These are phyloP conservation scores for Lavandula angustifolia DNA, from an alignment of 257 asterid genomes.

Conservation along the genomic window DNA sequence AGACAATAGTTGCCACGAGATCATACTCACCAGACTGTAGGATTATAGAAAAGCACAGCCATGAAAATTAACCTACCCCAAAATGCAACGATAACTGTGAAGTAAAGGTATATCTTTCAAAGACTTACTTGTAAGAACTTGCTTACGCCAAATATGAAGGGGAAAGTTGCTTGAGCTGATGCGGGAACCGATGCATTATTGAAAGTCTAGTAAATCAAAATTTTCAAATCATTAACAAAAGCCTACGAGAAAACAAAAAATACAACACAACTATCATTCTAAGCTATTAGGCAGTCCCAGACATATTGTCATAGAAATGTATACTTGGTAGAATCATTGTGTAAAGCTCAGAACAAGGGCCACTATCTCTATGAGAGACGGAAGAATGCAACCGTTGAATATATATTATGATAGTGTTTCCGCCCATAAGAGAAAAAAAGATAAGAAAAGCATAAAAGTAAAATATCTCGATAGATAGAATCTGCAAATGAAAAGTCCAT, in stretches of 20 bases:
- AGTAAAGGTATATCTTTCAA: slow-evolving; percentile 5
- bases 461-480: too few species aligned
- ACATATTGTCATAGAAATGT: slow-evolving; percentile 1
- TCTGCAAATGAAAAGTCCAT: too few species aligned
- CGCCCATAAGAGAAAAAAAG: too few species aligned
- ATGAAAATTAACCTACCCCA: slow-evolving; percentile 1
- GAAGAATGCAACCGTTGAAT: too few species aligned
- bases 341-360: neutral
- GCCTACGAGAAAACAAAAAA: neutral
- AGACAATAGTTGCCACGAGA: slow-evolving; percentile 83
- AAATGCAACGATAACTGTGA: slow-evolving; percentile 23
- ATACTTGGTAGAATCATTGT: neutral
- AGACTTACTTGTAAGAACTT: slow-evolving; percentile 88
- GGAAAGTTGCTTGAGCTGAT: slow-evolving; percentile 90
- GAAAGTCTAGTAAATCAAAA: slow-evolving; percentile 53
- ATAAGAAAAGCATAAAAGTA: too few species aligned
- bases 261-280: slow-evolving; percentile 1
- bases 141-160: slow-evolving; percentile 82
- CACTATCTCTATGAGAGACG: too few species aligned
- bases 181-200: slow-evolving; percentile 90
- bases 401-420: too few species aligned
- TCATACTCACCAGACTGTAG: slow-evolving; percentile 92
- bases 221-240: slow-evolving; percentile 21
- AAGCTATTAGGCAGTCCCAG: neutral
- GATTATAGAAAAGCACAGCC: slow-evolving; percentile 7